Conservation (phyloP, 371 early-diverging fungal genomes). For the Mucor mucedo region DNA sequence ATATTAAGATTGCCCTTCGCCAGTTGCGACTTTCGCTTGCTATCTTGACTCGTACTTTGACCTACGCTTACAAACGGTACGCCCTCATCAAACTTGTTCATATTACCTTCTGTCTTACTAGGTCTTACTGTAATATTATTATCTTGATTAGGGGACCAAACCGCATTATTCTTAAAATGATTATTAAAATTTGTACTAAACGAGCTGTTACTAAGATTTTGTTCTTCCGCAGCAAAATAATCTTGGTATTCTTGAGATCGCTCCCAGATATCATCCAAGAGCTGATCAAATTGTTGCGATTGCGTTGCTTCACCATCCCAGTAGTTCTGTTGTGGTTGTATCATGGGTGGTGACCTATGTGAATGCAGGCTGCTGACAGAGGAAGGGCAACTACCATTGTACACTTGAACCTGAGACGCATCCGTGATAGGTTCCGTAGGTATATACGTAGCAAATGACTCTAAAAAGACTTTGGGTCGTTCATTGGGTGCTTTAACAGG, state of each 20-base stretch:
- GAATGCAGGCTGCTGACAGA: no score
- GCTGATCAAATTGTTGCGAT: constrained; percentile 23
- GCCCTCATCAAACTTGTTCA: constrained; percentile 8
- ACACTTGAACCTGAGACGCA: not conserved
- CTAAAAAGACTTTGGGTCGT: not conserved
- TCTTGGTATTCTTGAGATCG: constrained; percentile 29
- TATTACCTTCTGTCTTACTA: constrained; percentile 22
- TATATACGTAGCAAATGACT: not conserved
- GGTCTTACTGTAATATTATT: not conserved
- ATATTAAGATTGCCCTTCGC: constrained; percentile 11
- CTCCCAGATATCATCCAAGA: constrained; percentile 30
- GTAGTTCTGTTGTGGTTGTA: not conserved
- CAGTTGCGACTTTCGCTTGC: constrained; percentile 1
- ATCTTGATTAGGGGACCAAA: constrained; percentile 6
- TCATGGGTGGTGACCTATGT: no score
- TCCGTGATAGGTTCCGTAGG: not conserved
- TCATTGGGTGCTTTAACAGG: not conserved
- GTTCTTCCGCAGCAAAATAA: constrained; percentile 23
- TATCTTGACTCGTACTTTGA: not conserved
- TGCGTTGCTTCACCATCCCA: constrained; percentile 23
- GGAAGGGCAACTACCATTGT: no score
- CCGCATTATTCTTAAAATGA: not conserved
- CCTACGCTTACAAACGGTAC: constrained; percentile 21
- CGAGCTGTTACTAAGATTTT: not conserved
- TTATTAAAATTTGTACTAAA: not conserved